Percentiles rank a stretch among this genome's conserved stretches.
These are phyloP conservation scores for Catharanthus roseus DNA, from an alignment of 257 asterid species.

Conservation along the genomic window DNA sequence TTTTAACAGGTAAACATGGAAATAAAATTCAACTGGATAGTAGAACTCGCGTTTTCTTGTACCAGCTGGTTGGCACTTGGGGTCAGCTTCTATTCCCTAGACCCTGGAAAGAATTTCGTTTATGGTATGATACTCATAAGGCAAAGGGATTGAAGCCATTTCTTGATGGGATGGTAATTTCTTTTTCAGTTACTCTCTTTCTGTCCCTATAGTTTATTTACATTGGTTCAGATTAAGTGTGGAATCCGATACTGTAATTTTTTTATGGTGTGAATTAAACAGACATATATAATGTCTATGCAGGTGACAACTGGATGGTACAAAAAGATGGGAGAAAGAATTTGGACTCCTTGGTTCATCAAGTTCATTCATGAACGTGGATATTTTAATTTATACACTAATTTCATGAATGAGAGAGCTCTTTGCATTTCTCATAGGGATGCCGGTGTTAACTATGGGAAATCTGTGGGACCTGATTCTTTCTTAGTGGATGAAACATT, in stretches of 20 bases:
- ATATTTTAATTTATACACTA: slow-evolving; percentile 76
- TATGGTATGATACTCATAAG: slow-evolving; percentile 80
- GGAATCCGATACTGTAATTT: not conserved
- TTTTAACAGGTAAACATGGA: slow-evolving; percentile 76
- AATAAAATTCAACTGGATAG: slow-evolving; percentile 69
- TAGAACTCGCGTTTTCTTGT: slow-evolving; percentile 59
- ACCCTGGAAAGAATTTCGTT: slow-evolving; percentile 95
- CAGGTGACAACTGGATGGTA: slow-evolving; percentile 97
- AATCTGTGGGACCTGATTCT: slow-evolving; percentile 87
- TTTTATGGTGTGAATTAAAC: slow-evolving; percentile 1
- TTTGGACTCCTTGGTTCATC: slow-evolving; percentile 99
- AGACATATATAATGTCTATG: slow-evolving; percentile 14
- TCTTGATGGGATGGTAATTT: slow-evolving; percentile 83
- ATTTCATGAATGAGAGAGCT: slow-evolving; percentile 69
- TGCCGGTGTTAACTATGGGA: slow-evolving; percentile 89
- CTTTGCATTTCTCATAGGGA: slow-evolving; percentile 86
- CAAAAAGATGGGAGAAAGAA: slow-evolving; percentile 86
- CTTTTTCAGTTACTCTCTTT: not conserved
- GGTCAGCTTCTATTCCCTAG: slow-evolving; percentile 96
- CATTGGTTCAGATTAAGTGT: not conserved
- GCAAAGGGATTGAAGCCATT: slow-evolving; percentile 73
- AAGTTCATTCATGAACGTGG: slow-evolving; percentile 80
- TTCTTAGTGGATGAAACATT: slow-evolving; percentile 54
- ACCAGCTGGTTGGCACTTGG: slow-evolving; percentile 98
- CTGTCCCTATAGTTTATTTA: not conserved